phyloP scores from a whole-genome alignment of 1,284 basidiomycete genomes.

The Pseudozyma pruni region DNA sequence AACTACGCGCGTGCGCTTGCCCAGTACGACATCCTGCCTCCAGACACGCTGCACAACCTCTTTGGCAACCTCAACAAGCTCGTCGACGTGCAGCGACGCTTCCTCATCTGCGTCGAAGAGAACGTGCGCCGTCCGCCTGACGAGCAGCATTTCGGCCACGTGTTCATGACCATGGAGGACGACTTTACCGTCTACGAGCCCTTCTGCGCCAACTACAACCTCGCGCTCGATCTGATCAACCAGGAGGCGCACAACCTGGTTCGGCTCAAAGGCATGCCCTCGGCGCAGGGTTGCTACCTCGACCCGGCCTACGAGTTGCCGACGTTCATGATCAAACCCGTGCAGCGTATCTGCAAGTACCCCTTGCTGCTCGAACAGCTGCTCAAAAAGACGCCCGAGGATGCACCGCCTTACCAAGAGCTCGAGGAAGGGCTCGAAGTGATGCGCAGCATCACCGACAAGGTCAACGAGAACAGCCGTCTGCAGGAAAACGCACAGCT shows the following conservation, averaged over 20 bases:
- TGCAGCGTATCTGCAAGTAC: conserved; percentile 82
- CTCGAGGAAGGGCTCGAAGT: conserved; percentile 84
- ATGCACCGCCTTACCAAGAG: conserved; percentile 74
- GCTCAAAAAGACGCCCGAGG: conserved; percentile 74
- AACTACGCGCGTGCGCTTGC: conserved; percentile 72
- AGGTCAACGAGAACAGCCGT: conserved; percentile 94
- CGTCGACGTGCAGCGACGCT: conserved; percentile 94
- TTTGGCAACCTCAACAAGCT: conserved; percentile 96
- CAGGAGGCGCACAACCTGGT: conserved; percentile 55
- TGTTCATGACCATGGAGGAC: conserved; percentile 80
- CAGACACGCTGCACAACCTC: conserved; percentile 92
- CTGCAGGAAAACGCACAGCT: conserved; percentile 83
- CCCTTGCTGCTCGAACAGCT: conserved; percentile 73
- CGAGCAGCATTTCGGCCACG: conserved; percentile 73
- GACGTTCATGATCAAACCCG: conserved; percentile 81
- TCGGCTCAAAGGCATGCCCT: conserved; percentile 52
- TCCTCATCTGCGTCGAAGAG: conserved; percentile 83
- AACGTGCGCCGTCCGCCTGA: conserved; percentile 73
- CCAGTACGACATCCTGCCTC: conserved; percentile 84
- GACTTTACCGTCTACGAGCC: conserved; percentile 79
- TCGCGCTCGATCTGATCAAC: conserved; percentile 83
- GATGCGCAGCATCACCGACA: conserved; percentile 91
- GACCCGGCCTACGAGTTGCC: conserved; percentile 78
- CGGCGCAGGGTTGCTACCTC: conserved; percentile 64
- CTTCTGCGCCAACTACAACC: conserved; percentile 84